Conservation (phyloP, 331 rosid species). For the Malus hybrid region DNA sequence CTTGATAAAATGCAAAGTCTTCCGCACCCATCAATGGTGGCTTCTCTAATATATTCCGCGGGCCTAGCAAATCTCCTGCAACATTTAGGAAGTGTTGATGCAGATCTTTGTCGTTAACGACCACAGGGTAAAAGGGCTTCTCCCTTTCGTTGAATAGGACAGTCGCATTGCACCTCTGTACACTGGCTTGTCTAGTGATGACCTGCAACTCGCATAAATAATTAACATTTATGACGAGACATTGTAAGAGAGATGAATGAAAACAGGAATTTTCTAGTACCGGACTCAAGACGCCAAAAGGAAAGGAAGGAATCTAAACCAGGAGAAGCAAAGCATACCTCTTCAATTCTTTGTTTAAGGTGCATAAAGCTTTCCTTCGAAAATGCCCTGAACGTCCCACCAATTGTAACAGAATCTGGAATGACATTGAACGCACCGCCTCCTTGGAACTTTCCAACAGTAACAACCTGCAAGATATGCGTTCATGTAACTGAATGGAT, state of each 20-base stretch:
- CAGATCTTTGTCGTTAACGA: constrained; percentile 41
- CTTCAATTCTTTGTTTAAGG: constrained; percentile 50
- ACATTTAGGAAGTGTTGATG: constrained; percentile 39
- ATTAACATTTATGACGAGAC: neutral
- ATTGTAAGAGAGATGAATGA: neutral
- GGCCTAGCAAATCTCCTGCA: constrained; percentile 46
- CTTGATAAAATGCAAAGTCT: constrained; percentile 64
- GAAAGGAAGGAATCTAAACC: neutral
- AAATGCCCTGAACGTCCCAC: constrained; percentile 74
- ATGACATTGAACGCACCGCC: constrained; percentile 72
- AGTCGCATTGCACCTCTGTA: constrained; percentile 70
- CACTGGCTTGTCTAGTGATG: constrained; percentile 69
- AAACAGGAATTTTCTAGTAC: neutral
- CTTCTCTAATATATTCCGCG: constrained; percentile 25
- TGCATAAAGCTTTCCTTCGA: constrained; percentile 43
- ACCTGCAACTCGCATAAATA: constrained; percentile 26
- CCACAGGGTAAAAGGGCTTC: constrained; percentile 37
- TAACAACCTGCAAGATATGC: constrained; percentile 43
- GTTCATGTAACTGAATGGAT: neutral
- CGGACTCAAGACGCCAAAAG: neutral
- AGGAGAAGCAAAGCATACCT: constrained; percentile 29
- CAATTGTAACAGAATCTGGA: constrained; percentile 75
- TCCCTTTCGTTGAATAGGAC: constrained; percentile 28
- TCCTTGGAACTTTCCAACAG: constrained; percentile 60
- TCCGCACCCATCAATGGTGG: constrained; percentile 56